Evolutionary conservation across 768 basidiomycete genomes (phyloP).

Genomic region (Lyophyllum decastes): DNA sequence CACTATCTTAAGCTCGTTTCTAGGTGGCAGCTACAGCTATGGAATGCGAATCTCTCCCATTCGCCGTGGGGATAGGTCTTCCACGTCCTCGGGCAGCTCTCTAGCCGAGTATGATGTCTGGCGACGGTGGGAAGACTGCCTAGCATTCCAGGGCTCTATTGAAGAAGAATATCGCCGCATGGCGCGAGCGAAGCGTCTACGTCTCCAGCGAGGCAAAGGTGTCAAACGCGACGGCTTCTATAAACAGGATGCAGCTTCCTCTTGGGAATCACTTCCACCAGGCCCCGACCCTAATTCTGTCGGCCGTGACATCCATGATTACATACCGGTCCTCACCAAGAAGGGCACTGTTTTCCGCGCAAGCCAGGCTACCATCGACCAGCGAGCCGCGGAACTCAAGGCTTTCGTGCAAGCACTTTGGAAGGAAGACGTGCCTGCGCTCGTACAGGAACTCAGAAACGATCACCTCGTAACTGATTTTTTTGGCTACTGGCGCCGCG

Average conservation of each 20-base stretch:
- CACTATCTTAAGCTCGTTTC: slow-evolving; percentile 7
- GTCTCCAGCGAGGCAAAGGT: slow-evolving; percentile 72
- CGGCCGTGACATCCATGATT: slow-evolving; percentile 64
- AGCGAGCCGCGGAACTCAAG: slow-evolving; percentile 61
- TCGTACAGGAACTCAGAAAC: slow-evolving; percentile 66
- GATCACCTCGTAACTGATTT: slow-evolving; percentile 67
- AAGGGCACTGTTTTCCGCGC: slow-evolving; percentile 74
- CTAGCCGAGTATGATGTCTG: slow-evolving; percentile 68
- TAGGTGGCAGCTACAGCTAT: slow-evolving; percentile 57
- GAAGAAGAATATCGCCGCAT: slow-evolving; percentile 65
- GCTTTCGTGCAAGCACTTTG: slow-evolving; percentile 63
- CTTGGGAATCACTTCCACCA: slow-evolving; percentile 83
- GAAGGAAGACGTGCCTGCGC: slow-evolving; percentile 58
- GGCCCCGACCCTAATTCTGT: slow-evolving; percentile 80
- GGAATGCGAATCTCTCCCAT: slow-evolving; percentile 63
- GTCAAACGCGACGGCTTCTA: slow-evolving; percentile 74
- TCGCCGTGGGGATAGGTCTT: slow-evolving; percentile 37
- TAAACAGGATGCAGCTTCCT: slow-evolving; percentile 72
- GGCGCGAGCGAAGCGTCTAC: slow-evolving; percentile 66
- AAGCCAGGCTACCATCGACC: slow-evolving; percentile 64
- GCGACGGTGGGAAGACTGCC: slow-evolving; percentile 82
- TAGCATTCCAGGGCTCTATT: slow-evolving; percentile 71
- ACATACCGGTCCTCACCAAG: slow-evolving; percentile 69
- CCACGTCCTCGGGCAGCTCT: slow-evolving; percentile 37
- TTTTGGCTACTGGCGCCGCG: slow-evolving; percentile 77